Evolutionary conservation across 768 basidiomycete genomes (phyloP).

Genomic region (Phanerochaete sordida): DNA sequence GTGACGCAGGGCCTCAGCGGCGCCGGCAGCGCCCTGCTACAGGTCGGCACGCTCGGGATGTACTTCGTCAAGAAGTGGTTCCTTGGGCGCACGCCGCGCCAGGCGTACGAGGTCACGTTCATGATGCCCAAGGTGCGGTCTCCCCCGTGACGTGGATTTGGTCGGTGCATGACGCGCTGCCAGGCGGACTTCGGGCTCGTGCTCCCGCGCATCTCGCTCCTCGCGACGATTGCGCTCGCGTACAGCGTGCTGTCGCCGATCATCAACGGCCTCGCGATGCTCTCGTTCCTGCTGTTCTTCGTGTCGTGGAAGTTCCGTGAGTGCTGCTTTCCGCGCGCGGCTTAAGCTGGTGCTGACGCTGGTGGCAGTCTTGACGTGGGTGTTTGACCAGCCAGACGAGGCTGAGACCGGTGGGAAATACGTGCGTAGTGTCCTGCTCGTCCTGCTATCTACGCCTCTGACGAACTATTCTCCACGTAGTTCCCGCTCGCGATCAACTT

Average conservation of each 20-base stretch:
- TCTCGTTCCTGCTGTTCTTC: constrained; percentile 57
- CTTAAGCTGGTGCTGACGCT: neutral
- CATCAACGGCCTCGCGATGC: constrained; percentile 58
- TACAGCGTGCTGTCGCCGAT: constrained; percentile 65
- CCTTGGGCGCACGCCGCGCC: constrained; percentile 63
- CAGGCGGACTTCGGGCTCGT: constrained; percentile 49
- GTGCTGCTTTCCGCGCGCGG: constrained; percentile 16
- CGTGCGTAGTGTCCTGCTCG: constrained; percentile 18
- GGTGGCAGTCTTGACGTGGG: constrained; percentile 42
- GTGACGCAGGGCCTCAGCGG: constrained; percentile 52
- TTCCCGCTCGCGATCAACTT: constrained; percentile 43
- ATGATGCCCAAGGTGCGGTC: constrained; percentile 45
- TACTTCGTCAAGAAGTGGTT: constrained; percentile 65
- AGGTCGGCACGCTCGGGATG: constrained; percentile 47
- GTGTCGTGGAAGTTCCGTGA: constrained; percentile 56
- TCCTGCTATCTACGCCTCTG: constrained; percentile 4
- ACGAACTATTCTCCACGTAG: constrained; percentile 20
- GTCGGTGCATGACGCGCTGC: neutral
- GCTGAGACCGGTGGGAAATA: constrained; percentile 37
- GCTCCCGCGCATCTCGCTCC: constrained; percentile 46
- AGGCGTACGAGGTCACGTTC: constrained; percentile 53
- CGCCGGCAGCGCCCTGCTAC: constrained; percentile 49
- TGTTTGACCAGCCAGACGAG: constrained; percentile 50
- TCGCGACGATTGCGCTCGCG: constrained; percentile 49
- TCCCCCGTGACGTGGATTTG: neutral